Conservation (phyloP, 257 asterid species). For the Anisodus acutangulus region DNA sequence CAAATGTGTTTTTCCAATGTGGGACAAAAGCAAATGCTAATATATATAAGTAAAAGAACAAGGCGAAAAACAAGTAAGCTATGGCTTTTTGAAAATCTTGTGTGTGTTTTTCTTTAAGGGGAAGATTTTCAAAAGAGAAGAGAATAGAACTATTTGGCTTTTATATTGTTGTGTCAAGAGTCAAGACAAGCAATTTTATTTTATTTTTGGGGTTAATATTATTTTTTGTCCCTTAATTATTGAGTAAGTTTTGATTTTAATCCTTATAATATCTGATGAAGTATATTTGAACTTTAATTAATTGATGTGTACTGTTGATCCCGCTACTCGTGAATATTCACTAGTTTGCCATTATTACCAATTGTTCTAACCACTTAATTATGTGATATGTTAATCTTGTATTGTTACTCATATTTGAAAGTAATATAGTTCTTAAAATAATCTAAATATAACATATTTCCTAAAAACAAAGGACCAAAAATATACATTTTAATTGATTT, state of each 20-base stretch:
- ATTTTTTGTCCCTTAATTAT: neutral
- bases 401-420: neutral
- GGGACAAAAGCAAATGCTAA: too few relatives aligned
- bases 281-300: neutral
- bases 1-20: too few relatives aligned
- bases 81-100: constrained; percentile 31
- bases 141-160: constrained; percentile 31
- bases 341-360: neutral
- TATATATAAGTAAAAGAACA: neutral
- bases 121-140: constrained; percentile 29
- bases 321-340: neutral
- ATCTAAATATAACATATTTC: neutral
- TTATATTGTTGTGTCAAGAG: constrained; percentile 20
- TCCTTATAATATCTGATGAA: neutral
- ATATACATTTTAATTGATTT: neutral
- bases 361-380: neutral
- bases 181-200: neutral
- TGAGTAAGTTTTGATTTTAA: neutral
- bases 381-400: neutral
- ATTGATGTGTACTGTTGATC: neutral
- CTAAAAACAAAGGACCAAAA: neutral
- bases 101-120: constrained; percentile 25
- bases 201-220: neutral
- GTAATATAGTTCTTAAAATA: neutral
- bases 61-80: neutral